A percentile compares a stretch with the other conserved stretches of the same genome.
Conservation (phyloP, 306 rosid species). For the Vigna angularis region DNA sequence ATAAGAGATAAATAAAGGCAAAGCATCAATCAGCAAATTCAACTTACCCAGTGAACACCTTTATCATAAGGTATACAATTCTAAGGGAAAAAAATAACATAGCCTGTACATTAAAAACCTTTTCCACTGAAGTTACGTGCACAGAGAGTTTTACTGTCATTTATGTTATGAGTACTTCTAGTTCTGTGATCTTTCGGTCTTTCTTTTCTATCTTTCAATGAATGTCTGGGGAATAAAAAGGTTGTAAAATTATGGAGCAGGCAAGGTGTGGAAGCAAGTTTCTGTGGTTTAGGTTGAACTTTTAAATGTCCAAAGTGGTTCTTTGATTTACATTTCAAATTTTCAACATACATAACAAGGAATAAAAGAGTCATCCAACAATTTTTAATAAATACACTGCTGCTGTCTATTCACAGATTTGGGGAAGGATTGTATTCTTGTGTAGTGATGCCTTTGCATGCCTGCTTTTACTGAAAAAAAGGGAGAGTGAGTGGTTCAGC, state of each 20-base stretch:
- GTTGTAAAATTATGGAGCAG: too few species aligned
- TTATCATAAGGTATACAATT: too few species aligned
- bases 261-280: too few species aligned
- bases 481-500: not conserved
- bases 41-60: too few species aligned
- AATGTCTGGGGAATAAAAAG: too few species aligned
- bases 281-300: not conserved
- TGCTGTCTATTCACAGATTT: not conserved
- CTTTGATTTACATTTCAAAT: not conserved
- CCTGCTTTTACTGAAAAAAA: not conserved
- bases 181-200: not conserved
- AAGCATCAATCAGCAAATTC: too few species aligned
- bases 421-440: not conserved
- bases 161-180: not conserved
- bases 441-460: too few species aligned
- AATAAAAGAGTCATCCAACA: not conserved
- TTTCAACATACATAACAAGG: not conserved
- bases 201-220: not conserved
- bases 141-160: too few species aligned
- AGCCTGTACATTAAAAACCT: not conserved
- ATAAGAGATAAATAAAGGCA: conserved; percentile 3
- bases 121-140: not conserved
- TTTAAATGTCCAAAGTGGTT: not conserved
- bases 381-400: not conserved
- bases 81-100: not conserved